Base-by-base conservation (phyloP, 169 alveolate genomes). In the Toxoplasma gondii region DNA sequence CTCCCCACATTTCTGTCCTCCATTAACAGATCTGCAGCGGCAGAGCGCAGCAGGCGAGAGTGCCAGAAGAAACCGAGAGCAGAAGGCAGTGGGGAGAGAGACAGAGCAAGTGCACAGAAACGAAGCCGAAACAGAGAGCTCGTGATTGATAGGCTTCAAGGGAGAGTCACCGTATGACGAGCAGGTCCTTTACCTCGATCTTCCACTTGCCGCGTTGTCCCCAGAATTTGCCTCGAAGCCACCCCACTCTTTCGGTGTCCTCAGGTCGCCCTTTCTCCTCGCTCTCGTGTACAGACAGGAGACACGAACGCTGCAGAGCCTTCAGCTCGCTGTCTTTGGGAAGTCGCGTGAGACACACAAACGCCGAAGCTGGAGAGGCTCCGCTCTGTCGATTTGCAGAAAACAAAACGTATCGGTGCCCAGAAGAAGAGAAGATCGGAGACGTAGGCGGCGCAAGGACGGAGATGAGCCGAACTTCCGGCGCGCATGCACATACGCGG, bases 371-470 rank as follows among this genome's bases (percentile, higher is more conserved):
- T 24, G 87, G 87, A 27, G 87, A 34, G 44, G 41, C 87, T 34
- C 34, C 87, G 34, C 29, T 64, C 34, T 64, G 87, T 7, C 22
- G 87, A 34, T 78, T 78, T 19, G 87, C 87, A 19, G 87, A 34
- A 44, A 78, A 78, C 29, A 78, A 7, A 22, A 78, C 49, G 87
- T 78, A 78, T 17, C 87, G 87, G 34, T 78, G 87, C 12, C 87
- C 87, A 9, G 87, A 78, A 9, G 87, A 78, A 27, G 87, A 78
- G 44, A 78, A 78, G 29, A 39, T 17, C 45, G 87, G 87, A 27
- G 44, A 34, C 43, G 87, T 78, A 17, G 87, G 87, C 29, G 87
- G 87, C 29, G 87, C 43, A 19, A 78, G 45, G 87, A 78, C 87
- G 87, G 87, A 78, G 45, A 78, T 41, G 41, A 78, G 87, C 7